These are phyloP conservation scores for Blastomyces gilchristii DNA, from an alignment of 2,329 filamentous ascomycete genomes.

Conservation along the genomic window DNA sequence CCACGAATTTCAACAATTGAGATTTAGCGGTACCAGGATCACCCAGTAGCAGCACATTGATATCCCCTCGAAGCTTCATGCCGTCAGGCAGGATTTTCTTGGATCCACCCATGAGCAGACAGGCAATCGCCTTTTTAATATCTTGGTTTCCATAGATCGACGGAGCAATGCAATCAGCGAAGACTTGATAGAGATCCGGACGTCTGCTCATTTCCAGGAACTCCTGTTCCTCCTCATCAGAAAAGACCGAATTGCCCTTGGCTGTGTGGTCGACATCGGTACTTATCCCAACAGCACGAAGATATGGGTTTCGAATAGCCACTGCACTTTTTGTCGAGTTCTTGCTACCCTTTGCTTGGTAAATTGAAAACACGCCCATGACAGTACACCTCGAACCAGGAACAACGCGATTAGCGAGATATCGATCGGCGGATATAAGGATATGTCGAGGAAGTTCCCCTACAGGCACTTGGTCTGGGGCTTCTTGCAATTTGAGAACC, in stretches of 20 bases:
- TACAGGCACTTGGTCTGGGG: constrained; percentile 92
- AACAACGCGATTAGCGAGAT: constrained; percentile 89
- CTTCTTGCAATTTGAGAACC: constrained; percentile 94
- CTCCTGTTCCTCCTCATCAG: constrained; percentile 94
- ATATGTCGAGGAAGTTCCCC: constrained; percentile 93
- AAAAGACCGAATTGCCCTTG: constrained; percentile 74
- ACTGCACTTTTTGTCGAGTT: constrained; percentile 68
- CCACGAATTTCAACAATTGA: constrained; percentile 91
- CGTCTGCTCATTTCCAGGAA: constrained; percentile 83
- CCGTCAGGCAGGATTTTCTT: constrained; percentile 97
- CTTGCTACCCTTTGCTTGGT: constrained; percentile 81
- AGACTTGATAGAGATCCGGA: constrained; percentile 82
- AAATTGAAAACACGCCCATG: constrained; percentile 97
- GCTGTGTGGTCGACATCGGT: constrained; percentile 82
- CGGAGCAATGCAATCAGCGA: constrained; percentile 86
- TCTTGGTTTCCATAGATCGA: constrained; percentile 94
- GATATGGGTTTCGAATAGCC: constrained; percentile 88
- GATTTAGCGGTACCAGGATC: constrained; percentile 98
- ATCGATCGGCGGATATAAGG: constrained; percentile 89
- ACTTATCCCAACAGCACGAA: constrained; percentile 84
- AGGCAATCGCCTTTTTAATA: constrained; percentile 96
- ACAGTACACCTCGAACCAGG: constrained; percentile 89
- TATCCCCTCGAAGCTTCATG: constrained; percentile 95
- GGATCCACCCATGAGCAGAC: constrained; percentile 82
- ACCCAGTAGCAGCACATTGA: constrained; percentile 92